Evolutionary conservation across 2,329 filamentous ascomycete genomes (phyloP).

Genomic region (Ceratocystis eucalypticola): DNA sequence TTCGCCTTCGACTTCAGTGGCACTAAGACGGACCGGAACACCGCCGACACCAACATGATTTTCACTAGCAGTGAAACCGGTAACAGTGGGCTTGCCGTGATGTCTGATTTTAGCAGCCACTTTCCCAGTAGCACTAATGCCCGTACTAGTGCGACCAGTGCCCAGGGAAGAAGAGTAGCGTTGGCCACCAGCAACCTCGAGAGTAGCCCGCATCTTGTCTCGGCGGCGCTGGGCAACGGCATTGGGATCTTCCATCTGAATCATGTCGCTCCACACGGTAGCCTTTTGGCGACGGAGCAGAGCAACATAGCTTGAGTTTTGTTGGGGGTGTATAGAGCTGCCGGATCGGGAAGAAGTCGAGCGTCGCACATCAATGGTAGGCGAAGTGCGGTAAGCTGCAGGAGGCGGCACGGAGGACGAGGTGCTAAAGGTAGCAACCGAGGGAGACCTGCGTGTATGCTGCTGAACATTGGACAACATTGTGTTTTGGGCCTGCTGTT

Average conservation of each 20-base stretch:
- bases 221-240: constrained; percentile 69
- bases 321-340: constrained; percentile 30
- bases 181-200: constrained; percentile 60
- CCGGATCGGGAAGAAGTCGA: constrained; percentile 71
- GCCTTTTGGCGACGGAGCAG: constrained; percentile 95
- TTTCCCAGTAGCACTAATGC: constrained; percentile 46
- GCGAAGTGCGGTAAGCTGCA: constrained; percentile 43
- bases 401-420: constrained; percentile 52
- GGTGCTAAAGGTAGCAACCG: constrained; percentile 57
- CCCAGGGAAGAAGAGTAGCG: constrained; percentile 29
- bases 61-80: constrained; percentile 62
- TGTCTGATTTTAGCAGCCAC: constrained; percentile 80
- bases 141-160: constrained; percentile 46
- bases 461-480: constrained; percentile 22
- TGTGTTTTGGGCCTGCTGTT: constrained; percentile 25
- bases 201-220: constrained; percentile 72
- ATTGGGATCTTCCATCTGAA: constrained; percentile 82
- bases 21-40: constrained; percentile 80
- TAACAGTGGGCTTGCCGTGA: constrained; percentile 64
- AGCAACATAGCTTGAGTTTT: constrained; percentile 71
- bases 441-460: constrained; percentile 44
- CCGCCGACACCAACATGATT: constrained; percentile 64
- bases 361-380: constrained; percentile 49
- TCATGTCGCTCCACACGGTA: constrained; percentile 93
- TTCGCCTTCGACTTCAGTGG: constrained; percentile 86